A percentile compares a stretch with the other conserved stretches of the same genome.
These are phyloP conservation scores for Penicillium silybi DNA, from an alignment of 495 filamentous ascomycete genomes.

Conservation along the genomic window DNA sequence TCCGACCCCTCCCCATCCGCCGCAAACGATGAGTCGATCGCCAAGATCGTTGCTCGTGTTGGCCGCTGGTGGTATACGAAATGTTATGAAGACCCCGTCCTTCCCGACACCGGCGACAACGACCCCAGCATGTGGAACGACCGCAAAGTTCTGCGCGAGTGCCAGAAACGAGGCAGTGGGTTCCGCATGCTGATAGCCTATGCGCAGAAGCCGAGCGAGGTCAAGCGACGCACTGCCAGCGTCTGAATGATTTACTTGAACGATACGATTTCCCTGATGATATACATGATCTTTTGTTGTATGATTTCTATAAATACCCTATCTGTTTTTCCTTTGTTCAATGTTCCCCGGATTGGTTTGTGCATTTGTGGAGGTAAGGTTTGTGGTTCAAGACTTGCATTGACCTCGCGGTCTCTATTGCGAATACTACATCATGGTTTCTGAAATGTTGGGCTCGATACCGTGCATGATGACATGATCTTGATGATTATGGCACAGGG, in stretches of 20 bases:
- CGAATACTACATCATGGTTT: background rate
- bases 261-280: slow-evolving; percentile 1
- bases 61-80: slow-evolving; percentile 95
- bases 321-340: background rate
- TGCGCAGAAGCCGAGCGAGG: slow-evolving; percentile 71
- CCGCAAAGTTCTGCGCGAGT: slow-evolving; percentile 71
- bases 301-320: slow-evolving; percentile 15
- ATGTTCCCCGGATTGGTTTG: background rate
- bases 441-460: background rate
- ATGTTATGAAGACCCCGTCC: slow-evolving; percentile 75
- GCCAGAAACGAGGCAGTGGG: slow-evolving; percentile 77
- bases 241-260: slow-evolving; percentile 27
- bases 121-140: slow-evolving; percentile 77
- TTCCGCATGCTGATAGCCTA: slow-evolving; percentile 90
- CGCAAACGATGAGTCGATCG: slow-evolving; percentile 72
- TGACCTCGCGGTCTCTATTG: slow-evolving; percentile 20
- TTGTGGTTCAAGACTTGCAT: slow-evolving; percentile 17
- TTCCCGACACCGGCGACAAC: slow-evolving; percentile 44
- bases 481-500: background rate
- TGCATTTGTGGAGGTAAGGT: background rate
- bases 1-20: slow-evolving; percentile 52
- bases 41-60: slow-evolving; percentile 86
- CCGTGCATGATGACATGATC: slow-evolving; percentile 5
- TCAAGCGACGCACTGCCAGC: slow-evolving; percentile 55
- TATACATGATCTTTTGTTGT: background rate